Base-by-base conservation (phyloP, 345 rosid species). In the Ceriops tagal region DNA sequence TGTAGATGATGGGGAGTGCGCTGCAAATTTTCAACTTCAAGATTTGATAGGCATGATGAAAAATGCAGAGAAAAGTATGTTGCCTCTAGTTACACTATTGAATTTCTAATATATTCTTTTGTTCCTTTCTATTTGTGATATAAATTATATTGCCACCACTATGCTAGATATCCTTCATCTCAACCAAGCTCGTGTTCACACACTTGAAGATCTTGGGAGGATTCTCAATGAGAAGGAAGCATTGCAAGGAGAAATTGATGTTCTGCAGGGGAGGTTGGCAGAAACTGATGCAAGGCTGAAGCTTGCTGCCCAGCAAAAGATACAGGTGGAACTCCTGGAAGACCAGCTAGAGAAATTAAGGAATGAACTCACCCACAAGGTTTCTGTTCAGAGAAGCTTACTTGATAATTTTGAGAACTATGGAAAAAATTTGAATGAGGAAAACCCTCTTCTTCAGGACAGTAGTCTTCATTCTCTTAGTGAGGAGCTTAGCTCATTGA, bases 231-330 rank as follows among this genome's bases (percentile, higher is more conserved):
- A 93, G 79, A 91, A 91, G 73, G 90, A 89, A 76, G 75, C 84
- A 5, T 71, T 91, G 80, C 96, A 88, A 64, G 86, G 90, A 73
- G 96, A 91, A 79, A 87, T 89, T 56, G 86, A 66, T 71, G 80
- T 46, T 32, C 68, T 93, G 73, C 90, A 89, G 80, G 83, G 81
- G 89, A 89, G 78, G 79, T 62, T 91, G 82, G 84, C 90, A 24
- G 98, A 93, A 80, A 88, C 89, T 77, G 96, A 93, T 83, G 97
- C 91, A n/a, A 82, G 84, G 70, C 85, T 93, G 66, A 83, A 78
- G 81, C 80, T 83, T 67, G 86, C 97, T 78, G 79, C 92, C 51
- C 92, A 85, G 71, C 92, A 88, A 80, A 93, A 89, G 85, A 73
- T 82, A 72, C 90, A 80, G 21, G 89, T 81, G 27, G 90, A 87